Evolutionary conservation across 2,329 filamentous ascomycete species (phyloP).

Genomic region (Daldinia sp.): DNA sequence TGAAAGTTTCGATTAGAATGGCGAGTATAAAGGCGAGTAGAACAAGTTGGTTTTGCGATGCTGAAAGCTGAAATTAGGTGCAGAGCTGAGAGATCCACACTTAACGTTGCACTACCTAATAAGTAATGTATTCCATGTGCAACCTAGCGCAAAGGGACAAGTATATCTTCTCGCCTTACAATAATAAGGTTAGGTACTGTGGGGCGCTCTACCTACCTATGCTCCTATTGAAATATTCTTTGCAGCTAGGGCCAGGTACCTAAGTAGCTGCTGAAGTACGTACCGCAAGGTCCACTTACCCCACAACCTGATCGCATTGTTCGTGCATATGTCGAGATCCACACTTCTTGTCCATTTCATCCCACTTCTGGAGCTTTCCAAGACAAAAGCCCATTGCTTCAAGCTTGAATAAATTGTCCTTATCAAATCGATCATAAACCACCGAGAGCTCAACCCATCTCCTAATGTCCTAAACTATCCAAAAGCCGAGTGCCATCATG

Average conservation of each 20-base stretch:
- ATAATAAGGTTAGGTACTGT: not conserved
- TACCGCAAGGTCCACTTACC: not conserved
- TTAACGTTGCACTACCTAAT: not conserved
- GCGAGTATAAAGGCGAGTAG: not conserved
- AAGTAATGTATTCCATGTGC: not conserved
- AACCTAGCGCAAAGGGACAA: not conserved
- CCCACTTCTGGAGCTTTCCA: slow-evolving; percentile 28
- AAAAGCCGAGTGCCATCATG: slow-evolving; percentile 17
- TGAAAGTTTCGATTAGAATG: slow-evolving; percentile 7
- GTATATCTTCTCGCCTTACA: not conserved
- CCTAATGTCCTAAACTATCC: not conserved
- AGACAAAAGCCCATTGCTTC: not conserved
- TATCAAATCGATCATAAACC: not conserved
- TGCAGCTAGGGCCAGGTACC: not conserved
- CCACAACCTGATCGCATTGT: not conserved
- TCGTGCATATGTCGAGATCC: not conserved
- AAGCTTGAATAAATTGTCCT: not conserved
- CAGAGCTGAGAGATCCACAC: not conserved
- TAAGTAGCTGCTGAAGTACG: not conserved
- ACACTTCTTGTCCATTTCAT: not conserved
- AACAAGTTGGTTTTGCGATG: slow-evolving; percentile 5
- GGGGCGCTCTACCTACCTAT: not conserved
- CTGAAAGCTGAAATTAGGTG: slow-evolving; percentile 2
- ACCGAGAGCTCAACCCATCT: too few relatives aligned
- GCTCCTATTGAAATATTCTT: not conserved